phyloP scores from a whole-genome alignment of 306 rosid species.

The Canavalia gladiata region DNA sequence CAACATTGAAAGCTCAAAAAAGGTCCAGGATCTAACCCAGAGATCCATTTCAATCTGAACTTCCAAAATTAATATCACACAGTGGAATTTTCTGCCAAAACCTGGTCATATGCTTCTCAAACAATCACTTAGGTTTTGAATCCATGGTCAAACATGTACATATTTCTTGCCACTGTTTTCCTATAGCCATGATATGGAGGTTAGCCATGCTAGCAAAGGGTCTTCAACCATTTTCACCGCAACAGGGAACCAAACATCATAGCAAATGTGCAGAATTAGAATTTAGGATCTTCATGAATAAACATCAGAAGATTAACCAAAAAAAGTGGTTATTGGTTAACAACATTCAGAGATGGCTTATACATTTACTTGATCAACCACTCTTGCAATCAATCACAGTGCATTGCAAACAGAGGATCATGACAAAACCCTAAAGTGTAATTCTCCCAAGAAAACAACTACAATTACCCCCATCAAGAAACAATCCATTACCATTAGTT shows the following conservation, averaged over 20 bases:
- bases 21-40: too few species aligned
- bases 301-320: slow-evolving; percentile 5
- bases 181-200: background rate
- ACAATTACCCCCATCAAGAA: background rate
- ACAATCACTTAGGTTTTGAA: slow-evolving; percentile 9
- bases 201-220: background rate
- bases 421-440: background rate
- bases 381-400: background rate
- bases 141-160: background rate
- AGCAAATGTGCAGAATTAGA: background rate
- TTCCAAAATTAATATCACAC: slow-evolving; percentile 28
- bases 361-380: background rate
- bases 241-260: background rate
- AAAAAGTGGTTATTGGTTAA: background rate
- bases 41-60: background rate
- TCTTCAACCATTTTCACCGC: background rate
- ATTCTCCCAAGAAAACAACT: background rate
- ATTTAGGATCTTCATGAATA: background rate
- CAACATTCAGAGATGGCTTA: background rate
- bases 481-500: too few species aligned
- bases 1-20: too few species aligned
- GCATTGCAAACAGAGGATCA: background rate
- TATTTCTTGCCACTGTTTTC: background rate
- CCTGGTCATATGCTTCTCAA: background rate
- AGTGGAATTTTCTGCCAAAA: background rate